Evolutionary conservation across 768 basidiomycete genomes (phyloP).

Genomic region (Tulasnella sp.): DNA sequence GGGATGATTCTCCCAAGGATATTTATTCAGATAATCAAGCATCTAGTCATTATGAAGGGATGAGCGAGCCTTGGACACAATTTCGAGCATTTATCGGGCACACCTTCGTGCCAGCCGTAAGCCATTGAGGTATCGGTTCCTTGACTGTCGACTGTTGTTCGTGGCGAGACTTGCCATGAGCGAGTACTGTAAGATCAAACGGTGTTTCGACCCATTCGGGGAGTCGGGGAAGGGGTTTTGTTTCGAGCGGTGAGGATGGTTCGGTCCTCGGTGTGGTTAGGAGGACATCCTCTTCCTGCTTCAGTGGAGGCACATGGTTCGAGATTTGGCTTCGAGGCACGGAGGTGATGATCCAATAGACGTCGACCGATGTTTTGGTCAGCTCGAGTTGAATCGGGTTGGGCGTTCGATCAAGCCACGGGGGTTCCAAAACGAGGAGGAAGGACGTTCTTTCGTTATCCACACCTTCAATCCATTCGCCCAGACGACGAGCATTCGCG

Average conservation of each 20-base stretch:
- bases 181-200: background rate
- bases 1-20: constrained; percentile 32
- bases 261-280: background rate
- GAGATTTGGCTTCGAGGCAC: constrained; percentile 31
- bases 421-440: constrained; percentile 30
- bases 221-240: background rate
- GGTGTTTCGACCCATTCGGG: background rate
- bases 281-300: background rate
- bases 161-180: background rate
- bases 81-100: background rate
- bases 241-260: background rate
- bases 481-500: constrained; percentile 11
- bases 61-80: background rate
- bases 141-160: background rate
- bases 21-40: constrained; percentile 29
- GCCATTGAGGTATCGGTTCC: background rate
- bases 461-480: constrained; percentile 25
- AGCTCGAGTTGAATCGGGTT: constrained; percentile 29
- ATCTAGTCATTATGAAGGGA: constrained; percentile 23
- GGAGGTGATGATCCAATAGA: constrained; percentile 33
- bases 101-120: constrained; percentile 9
- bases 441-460: constrained; percentile 16
- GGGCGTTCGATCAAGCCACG: constrained; percentile 28
- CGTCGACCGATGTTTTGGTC: constrained; percentile 31
- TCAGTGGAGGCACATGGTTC: constrained; percentile 11